Evolutionary conservation across 345 rosid species (phyloP).

Genomic region (Eucalyptus erythrocorys): DNA sequence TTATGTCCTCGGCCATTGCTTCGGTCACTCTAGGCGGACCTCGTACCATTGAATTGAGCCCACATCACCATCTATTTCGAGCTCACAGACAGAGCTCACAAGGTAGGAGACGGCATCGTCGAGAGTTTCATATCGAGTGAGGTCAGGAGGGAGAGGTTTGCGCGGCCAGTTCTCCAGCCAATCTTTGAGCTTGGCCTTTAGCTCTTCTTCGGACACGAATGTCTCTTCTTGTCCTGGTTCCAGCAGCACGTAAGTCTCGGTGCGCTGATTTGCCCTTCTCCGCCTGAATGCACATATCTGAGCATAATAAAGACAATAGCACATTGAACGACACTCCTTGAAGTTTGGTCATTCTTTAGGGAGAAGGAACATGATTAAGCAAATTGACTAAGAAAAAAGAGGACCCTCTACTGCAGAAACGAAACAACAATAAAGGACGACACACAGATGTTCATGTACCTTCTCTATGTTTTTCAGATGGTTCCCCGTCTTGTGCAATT

Average conservation of each 20-base stretch:
- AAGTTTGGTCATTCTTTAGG: not conserved
- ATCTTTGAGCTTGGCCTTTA: slow-evolving; percentile 40
- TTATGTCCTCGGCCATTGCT: not conserved
- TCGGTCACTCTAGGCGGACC: slow-evolving; percentile 55
- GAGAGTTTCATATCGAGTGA: slow-evolving; percentile 45
- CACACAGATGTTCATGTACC: slow-evolving; percentile 1
- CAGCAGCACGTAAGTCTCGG: slow-evolving; percentile 61
- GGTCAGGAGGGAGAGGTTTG: slow-evolving; percentile 63
- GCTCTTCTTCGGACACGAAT: slow-evolving; percentile 74
- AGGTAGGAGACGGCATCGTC: slow-evolving; percentile 71
- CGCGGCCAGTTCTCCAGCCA: slow-evolving; percentile 74
- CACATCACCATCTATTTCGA: slow-evolving; percentile 66
- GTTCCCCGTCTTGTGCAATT: not conserved
- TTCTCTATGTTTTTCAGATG: not conserved
- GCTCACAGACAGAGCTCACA: slow-evolving; percentile 65
- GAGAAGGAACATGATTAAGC: not conserved
- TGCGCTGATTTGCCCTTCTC: slow-evolving; percentile 41
- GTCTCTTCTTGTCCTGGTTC: slow-evolving; percentile 79
- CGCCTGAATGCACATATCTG: slow-evolving; percentile 43
- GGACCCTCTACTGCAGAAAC: not conserved
- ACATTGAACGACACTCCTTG: not conserved
- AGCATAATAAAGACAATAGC: not conserved
- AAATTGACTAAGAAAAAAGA: not conserved
- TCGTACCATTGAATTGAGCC: slow-evolving; percentile 85
- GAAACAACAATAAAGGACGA: not conserved